Evolutionary conservation across 2,329 filamentous ascomycete species (phyloP).

Genomic region (Botryotinia calthae): DNA sequence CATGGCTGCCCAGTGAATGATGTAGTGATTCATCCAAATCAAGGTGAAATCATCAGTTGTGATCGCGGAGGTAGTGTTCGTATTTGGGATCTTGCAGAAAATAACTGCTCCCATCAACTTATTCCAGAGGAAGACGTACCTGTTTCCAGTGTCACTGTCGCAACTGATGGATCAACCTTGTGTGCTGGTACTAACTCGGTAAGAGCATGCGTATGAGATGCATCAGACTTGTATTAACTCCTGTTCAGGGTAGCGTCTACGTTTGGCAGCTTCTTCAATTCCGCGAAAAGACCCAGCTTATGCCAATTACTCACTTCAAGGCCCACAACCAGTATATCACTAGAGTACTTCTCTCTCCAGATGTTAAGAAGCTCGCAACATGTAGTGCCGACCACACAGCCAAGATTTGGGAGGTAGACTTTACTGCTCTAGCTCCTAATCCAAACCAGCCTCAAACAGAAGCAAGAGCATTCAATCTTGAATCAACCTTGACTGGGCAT

Average conservation of each 20-base stretch:
- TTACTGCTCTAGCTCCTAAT: conserved; percentile 48
- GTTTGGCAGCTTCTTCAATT: conserved; percentile 88
- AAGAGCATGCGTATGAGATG: conserved; percentile 37
- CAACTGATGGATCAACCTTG: conserved; percentile 86
- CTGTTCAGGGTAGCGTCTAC: conserved; percentile 83
- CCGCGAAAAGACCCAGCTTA: conserved; percentile 64
- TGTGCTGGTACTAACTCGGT: conserved; percentile 92
- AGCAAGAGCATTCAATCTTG: conserved; percentile 57
- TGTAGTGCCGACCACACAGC: conserved; percentile 78
- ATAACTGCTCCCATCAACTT: conserved; percentile 92
- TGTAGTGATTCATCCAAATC: conserved; percentile 98
- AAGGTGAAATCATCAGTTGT: conserved; percentile 96
- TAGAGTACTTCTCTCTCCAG: conserved; percentile 69
- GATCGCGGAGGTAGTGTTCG: conserved; percentile 89
- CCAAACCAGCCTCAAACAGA: conserved; percentile 39
- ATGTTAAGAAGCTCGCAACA: conserved; percentile 71
- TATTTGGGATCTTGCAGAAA: conserved; percentile 96
- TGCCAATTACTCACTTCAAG: conserved; percentile 69
- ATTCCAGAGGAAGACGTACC: conserved; percentile 95
- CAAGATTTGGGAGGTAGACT: conserved; percentile 93
- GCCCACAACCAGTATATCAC: conserved; percentile 73
- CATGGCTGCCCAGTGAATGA: conserved; percentile 91
- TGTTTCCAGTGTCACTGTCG: conserved; percentile 91
- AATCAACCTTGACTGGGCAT: conserved; percentile 68
- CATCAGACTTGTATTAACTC: conserved; percentile 13